A percentile compares a stretch with the other conserved stretches of the same genome.
phyloP scores from a whole-genome alignment of 2,329 filamentous ascomycete genomes.

The Cytospora leucostoma region DNA sequence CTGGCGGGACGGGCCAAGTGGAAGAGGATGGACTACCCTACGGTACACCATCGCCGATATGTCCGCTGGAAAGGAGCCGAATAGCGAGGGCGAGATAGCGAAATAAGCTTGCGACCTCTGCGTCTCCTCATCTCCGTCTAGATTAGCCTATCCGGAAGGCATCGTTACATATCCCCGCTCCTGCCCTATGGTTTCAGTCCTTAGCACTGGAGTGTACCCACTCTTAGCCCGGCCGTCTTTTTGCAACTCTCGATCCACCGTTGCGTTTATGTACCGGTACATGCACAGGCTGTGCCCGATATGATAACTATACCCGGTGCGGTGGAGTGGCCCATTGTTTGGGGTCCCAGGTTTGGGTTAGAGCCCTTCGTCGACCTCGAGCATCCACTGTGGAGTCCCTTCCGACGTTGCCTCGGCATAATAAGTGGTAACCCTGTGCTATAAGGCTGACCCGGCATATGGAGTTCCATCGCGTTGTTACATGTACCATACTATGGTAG shows the following conservation, averaged over 20 bases:
- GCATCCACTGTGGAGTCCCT: neutral
- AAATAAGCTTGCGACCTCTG: neutral
- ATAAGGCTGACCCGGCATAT: neutral
- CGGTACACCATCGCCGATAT: neutral
- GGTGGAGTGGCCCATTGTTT: neutral
- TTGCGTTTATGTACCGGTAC: neutral
- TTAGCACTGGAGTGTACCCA: neutral
- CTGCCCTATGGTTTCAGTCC: constrained; percentile 1
- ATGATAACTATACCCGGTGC: neutral
- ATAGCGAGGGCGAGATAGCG: neutral
- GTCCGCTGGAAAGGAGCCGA: neutral
- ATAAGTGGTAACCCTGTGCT: neutral
- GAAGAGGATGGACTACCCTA: neutral
- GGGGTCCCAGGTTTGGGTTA: neutral
- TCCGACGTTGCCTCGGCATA: neutral
- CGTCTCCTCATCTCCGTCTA: neutral
- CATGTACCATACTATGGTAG: neutral
- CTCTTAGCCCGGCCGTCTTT: too few species aligned
- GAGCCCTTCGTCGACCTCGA: neutral
- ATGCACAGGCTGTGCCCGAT: too few species aligned
- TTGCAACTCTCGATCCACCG: neutral
- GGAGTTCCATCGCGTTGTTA: neutral
- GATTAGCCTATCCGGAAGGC: neutral
- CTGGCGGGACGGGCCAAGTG: neutral
- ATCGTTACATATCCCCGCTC: neutral